These are phyloP conservation scores for Podaxis pistillaris DNA, from an alignment of 768 basidiomycete genomes.

Conservation along the genomic window DNA sequence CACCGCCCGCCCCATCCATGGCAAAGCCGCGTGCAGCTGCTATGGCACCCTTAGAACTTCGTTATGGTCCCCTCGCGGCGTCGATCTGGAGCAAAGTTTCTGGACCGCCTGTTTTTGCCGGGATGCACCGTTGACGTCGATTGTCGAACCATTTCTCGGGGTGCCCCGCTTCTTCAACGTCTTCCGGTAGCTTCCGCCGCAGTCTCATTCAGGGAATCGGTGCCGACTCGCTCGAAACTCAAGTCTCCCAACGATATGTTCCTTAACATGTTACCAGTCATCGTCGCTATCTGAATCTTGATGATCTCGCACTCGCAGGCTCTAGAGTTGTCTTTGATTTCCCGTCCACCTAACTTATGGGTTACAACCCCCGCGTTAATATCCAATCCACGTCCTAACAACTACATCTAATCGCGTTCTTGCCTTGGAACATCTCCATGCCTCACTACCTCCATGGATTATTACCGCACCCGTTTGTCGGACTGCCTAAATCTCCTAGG, in stretches of 20 bases:
- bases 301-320: background rate
- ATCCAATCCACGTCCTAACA: background rate
- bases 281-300: background rate
- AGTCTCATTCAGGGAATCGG: background rate
- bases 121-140: constrained; percentile 60
- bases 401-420: background rate
- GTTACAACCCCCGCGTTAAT: background rate
- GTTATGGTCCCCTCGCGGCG: constrained; percentile 63
- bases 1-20: constrained; percentile 23
- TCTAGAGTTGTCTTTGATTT: background rate
- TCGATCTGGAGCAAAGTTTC: constrained; percentile 75
- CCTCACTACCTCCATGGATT: too few species aligned
- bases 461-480: too few species aligned
- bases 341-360: background rate
- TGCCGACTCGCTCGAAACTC: background rate
- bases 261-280: background rate
- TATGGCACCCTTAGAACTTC: constrained; percentile 36
- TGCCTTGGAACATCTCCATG: background rate
- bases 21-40: constrained; percentile 21
- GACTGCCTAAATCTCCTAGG: too few species aligned
- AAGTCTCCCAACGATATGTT: background rate
- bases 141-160: background rate
- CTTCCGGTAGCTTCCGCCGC: background rate
- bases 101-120: constrained; percentile 59
- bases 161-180: background rate